Base-by-base conservation (phyloP, 805 yeast species). In the Yarrowia deformans region DNA sequence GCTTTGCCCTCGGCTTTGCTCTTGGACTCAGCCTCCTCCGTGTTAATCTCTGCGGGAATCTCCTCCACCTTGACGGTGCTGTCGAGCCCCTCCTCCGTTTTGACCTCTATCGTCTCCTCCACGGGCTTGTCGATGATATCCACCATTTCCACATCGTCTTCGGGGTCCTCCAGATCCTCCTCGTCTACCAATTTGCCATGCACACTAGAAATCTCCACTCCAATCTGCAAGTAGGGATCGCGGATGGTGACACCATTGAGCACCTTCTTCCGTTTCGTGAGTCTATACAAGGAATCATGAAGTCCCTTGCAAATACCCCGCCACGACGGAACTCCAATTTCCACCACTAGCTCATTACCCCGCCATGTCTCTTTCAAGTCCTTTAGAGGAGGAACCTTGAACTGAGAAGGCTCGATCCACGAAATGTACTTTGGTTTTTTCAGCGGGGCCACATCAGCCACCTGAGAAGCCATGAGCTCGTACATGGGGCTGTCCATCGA, bases 251-350 rank as follows among this genome's bases (percentile, higher is more conserved):
- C 63, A 8, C 63, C 63, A 34, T 56, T 56, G 37, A 56, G 34
- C 18, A 56, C 50, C 66, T 66, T 66, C 16, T 61, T 61, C 1
- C 45, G 42, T 18, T 49, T 43, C n/a, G 54, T 50, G 8, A 49
- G 46, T 40, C 60, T 42, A 18, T 43, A 46, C 14, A 69, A 35
- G 9, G 69, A 45, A 9, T 55, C 69, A 13, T 50, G 54, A 3
- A 63, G 39, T 1, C 68, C 68, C 39, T 49, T 48, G 45, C 55
- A 48, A 37, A 63, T 49, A 1, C 68, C 68, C 10, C 55, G 43
- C 68, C 68, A 63, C 9, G 68, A 63, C 7, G 68, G 68, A 3
- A 48, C 68, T 35, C 56, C 56, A 5, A 63, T 63, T 18, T 48
- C 56, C 14, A 63, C 56, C 12, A 63, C 68, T 2, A 63, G 68